Percentiles rank a stretch among this genome's conserved stretches.
Conservation (phyloP, 495 filamentous ascomycete species). For the Xylaria flabelliformis region DNA sequence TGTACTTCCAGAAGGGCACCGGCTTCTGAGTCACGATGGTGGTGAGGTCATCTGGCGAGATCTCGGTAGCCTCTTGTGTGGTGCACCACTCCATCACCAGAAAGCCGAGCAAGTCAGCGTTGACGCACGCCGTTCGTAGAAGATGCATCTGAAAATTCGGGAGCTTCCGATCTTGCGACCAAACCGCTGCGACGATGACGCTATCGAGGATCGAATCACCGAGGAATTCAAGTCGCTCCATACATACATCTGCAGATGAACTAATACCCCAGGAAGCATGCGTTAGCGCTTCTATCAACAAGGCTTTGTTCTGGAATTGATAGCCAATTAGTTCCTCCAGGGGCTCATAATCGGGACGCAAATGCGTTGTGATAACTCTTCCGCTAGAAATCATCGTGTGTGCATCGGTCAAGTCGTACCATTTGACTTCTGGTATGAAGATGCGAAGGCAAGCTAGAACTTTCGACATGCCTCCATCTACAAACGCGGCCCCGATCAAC, state of each 20-base stretch:
- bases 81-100: constrained; percentile 66
- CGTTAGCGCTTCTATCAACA: constrained; percentile 86
- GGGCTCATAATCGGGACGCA: constrained; percentile 38
- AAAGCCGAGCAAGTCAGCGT: constrained; percentile 89
- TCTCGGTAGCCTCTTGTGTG: constrained; percentile 39
- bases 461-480: constrained; percentile 70
- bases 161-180: constrained; percentile 49
- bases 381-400: constrained; percentile 43
- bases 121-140: constrained; percentile 77
- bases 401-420: constrained; percentile 51
- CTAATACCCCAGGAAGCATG: constrained; percentile 70
- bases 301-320: constrained; percentile 68
- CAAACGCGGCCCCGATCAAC: constrained; percentile 77
- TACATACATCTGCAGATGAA: constrained; percentile 60
- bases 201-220: constrained; percentile 88
- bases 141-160: constrained; percentile 73
- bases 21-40: constrained; percentile 33
- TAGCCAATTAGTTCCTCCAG: constrained; percentile 71
- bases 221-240: constrained; percentile 89
- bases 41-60: constrained; percentile 24
- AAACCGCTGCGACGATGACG: constrained; percentile 64
- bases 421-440: constrained; percentile 69
- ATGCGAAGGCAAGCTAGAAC: constrained; percentile 68
- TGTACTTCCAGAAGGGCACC: constrained; percentile 69
- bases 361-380: constrained; percentile 36